A percentile compares a stretch with the other conserved stretches of the same genome.
Conservation (phyloP, 768 basidiomycete species). For the Kwoniella botswanensis region DNA sequence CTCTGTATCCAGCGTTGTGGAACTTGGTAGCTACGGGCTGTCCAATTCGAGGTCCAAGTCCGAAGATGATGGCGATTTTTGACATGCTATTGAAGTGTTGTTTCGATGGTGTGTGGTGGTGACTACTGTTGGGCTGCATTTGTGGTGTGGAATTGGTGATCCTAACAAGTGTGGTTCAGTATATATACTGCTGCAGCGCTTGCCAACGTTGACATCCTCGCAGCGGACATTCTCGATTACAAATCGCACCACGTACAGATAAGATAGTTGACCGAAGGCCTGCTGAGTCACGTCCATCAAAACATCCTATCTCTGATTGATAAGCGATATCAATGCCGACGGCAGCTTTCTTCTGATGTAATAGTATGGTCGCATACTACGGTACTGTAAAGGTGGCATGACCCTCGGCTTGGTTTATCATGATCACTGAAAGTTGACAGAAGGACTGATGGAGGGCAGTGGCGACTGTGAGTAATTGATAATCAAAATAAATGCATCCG, state of each 20-base stretch:
- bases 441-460: no score
- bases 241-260: neutral
- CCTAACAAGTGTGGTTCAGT: no score
- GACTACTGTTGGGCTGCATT: no score
- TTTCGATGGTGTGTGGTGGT: neutral
- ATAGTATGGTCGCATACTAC: no score
- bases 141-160: no score
- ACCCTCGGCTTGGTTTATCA: no score
- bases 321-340: neutral
- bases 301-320: neutral
- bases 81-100: neutral
- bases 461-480: no score
- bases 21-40: conserved; percentile 4
- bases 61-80: conserved; percentile 11
- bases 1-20: neutral
- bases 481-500: no score
- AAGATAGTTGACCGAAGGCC: neutral
- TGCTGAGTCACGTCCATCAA: neutral
- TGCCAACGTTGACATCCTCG: no score
- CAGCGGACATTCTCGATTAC: neutral
- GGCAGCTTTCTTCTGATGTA: neutral
- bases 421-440: no score
- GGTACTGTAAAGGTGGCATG: no score
- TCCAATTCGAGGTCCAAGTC: neutral
- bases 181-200: neutral